phyloP scores from a whole-genome alignment of 139 green algal species.

The Desmodesmus armatus region DNA sequence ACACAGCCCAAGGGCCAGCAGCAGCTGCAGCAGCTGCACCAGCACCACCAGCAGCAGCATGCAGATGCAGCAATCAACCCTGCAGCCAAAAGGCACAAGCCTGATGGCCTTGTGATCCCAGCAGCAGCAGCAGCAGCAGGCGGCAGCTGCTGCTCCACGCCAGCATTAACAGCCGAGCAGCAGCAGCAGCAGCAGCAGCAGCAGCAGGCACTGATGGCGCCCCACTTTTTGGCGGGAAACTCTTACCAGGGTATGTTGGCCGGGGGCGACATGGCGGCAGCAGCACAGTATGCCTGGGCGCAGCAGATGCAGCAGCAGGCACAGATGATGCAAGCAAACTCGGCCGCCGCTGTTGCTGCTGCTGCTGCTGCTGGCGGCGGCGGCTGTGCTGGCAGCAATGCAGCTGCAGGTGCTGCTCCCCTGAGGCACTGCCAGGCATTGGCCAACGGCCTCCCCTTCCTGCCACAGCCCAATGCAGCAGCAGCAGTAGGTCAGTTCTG shows the following conservation, averaged over 20 bases:
- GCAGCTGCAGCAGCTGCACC: neutral
- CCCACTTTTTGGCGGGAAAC: too few species aligned
- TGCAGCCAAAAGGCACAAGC: conserved; percentile 26
- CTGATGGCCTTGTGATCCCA: neutral
- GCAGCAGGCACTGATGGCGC: neutral
- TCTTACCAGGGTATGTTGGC: too few species aligned
- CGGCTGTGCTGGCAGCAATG: neutral
- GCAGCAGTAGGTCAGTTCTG: too few species aligned
- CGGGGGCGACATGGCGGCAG: too few species aligned
- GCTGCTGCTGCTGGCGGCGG: neutral
- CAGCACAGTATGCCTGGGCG: too few species aligned
- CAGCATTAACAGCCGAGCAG: conserved; percentile 28
- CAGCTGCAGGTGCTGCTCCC: neutral
- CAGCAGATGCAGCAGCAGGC: conserved; percentile 12
- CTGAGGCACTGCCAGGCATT: conserved; percentile 27
- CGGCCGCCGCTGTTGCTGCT: too few species aligned
- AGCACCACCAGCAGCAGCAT: too few species aligned
- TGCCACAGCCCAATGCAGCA: conserved; percentile 8
- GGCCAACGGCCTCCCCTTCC: conserved; percentile 25
- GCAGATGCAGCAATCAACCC: too few species aligned
- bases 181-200: conserved; percentile 37
- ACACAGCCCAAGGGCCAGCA: conserved; percentile 52
- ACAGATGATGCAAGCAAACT: neutral
- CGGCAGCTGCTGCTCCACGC: neutral
- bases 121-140: conserved; percentile 15